Base-by-base conservation (phyloP, 192 early-diverging fungal genomes). In the Entomortierella beljakovae region DNA sequence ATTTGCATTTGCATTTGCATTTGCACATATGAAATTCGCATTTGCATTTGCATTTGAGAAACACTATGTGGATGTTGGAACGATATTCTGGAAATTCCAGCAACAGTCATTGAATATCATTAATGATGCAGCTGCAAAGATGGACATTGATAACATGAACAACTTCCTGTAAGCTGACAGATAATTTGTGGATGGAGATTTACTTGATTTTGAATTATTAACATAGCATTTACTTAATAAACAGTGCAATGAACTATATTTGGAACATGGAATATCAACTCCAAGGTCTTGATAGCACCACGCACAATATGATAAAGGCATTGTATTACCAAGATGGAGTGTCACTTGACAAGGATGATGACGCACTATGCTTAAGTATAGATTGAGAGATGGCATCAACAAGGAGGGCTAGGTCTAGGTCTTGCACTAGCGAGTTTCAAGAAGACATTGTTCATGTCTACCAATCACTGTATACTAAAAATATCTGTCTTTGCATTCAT, bases 211-310 rank as follows among this genome's bases (percentile, higher is more conserved):
- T 20, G 43, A 46, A 16, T 46, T 46, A 46, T 46, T 46, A 46
- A 46, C 20, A 20, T 20, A 46, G 6, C 43, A 46, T 20, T 20
- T 46, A 46, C 43, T 46, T 13, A 11, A 46, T 20, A 46, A 20
- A 20, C 20, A 46, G 43, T 20, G 51, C 51, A 26, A 31, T 53
- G 51, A 53, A 53, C 51, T 25, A n/a, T 28, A 53, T 53, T 8
- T 53, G 51, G 51, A 53, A 53, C 28, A 53, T 3, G 23, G 51
- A 53, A n/a, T 53, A 28, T 31, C 51, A 53, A 31, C 51, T 53
- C 18, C 10, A 53, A 53, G 51, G 28, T 53, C 51, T 53, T 31
- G 51, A 53, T 31, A 53, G 23, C 22, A 16, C 51, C 28, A 53
- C 51, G 18, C 51, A 53, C 28, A 25, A 25, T n/a, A 53, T 28